Evolutionary conservation across 768 basidiomycete genomes (phyloP), one percentile per base, ranked within the genome.

Genomic region (Kwoniella botswanensis): DNA sequence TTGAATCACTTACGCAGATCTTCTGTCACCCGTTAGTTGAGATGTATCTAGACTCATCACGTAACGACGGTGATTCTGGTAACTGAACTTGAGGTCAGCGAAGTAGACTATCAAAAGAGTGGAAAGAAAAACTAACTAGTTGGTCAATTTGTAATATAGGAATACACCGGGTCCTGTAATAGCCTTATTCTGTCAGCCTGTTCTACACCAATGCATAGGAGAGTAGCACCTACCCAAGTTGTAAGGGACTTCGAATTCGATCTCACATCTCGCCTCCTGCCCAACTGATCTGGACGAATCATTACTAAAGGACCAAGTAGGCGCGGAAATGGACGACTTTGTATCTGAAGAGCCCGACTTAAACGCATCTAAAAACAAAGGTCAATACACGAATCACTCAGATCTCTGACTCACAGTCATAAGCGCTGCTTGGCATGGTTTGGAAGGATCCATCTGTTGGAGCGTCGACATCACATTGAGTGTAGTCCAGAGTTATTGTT

Each of bases 21-120:
- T 69, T n/a, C 65, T 70, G 56, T 81, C 72, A 56, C 97, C 97
- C 81, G 89, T 88, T 65, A 99, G 87, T 83, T 99, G 97, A 74
- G 91, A 86, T 13, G 90, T 87, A 80, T 94, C 89, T 54, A 93
- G 85, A 81, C 93, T 94, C 86, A 94, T 92, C 66, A 98, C 97
- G 80, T 98, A 99, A 80, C 97, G 89, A 43, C 97, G 90, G 82
- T 99, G 97, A 84, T 99, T 99, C 87, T 99, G 96, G 86, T 89
- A 98, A 86, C 95, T 93, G 22, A 15, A 82, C 18, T 29, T 3
- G 43, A n/a, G 13, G 29, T 55, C 55, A 50, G 55, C 15, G 35
- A 35, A 35, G 35, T 35, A 35, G 35, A 35, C 35, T 7, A 35
- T 35, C 4, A 35, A 35, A 44, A 3, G 42, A n/a, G 50, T 26